Evolutionary conservation across 352 stramenopile species (phyloP).

Genomic region (Phytopythium chamaehyphon): DNA sequence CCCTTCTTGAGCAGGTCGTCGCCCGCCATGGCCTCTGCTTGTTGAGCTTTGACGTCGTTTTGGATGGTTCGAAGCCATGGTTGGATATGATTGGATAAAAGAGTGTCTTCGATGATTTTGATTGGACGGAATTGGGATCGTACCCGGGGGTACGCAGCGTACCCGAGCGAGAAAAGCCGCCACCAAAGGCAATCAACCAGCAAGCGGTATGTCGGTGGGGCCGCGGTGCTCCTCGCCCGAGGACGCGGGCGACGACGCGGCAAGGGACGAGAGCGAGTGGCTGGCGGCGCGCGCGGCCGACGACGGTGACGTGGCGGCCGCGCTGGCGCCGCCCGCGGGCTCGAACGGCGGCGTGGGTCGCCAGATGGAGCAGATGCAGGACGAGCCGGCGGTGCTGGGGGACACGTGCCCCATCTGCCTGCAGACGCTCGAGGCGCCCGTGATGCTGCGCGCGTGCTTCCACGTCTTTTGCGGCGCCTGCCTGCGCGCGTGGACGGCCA

Average conservation of each 20-base stretch:
- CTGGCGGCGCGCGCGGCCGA: constrained; percentile 14
- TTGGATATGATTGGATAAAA: neutral
- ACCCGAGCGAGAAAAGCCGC: no score
- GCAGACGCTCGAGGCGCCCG: constrained; percentile 42
- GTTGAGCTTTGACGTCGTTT: neutral
- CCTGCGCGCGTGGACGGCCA: constrained; percentile 55
- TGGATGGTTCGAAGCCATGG: constrained; percentile 6
- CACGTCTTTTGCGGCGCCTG: constrained; percentile 77
- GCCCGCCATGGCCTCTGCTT: constrained; percentile 31
- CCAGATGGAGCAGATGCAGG: constrained; percentile 7
- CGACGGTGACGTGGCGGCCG: constrained; percentile 12
- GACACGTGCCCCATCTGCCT: constrained; percentile 73
- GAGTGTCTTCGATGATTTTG: no score
- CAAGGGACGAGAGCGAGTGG: constrained; percentile 52
- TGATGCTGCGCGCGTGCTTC: constrained; percentile 58
- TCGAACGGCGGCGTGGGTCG: constrained; percentile 20
- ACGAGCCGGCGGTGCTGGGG: constrained; percentile 54
- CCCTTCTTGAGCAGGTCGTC: constrained; percentile 69
- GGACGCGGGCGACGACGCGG: constrained; percentile 14
- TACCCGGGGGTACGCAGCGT: no score
- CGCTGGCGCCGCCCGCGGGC: constrained; percentile 18
- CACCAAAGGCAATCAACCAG: neutral
- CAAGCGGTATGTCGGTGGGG: constrained; percentile 39
- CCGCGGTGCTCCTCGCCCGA: constrained; percentile 13
- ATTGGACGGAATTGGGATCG: neutral